Conservation (phyloP, 2,329 filamentous ascomycete genomes). For the Microdochium paspali region DNA sequence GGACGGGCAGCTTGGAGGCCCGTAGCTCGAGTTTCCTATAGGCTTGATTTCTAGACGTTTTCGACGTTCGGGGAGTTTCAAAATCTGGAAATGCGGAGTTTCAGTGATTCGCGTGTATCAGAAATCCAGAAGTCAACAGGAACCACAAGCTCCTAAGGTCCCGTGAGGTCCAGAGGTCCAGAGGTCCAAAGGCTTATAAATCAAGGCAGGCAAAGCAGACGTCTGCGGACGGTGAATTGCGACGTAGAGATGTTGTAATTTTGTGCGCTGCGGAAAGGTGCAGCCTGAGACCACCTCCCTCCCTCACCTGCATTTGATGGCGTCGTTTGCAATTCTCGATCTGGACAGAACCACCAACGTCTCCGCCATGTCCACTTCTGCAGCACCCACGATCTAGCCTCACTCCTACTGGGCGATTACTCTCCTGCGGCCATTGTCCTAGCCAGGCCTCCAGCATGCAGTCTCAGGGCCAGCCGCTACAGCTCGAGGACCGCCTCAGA, state of each 20-base stretch:
- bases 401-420: background rate
- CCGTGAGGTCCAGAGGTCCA: background rate
- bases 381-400: background rate
- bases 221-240: too few species aligned
- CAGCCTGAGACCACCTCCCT: background rate
- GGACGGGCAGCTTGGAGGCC: too few species aligned
- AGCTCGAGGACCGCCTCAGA: conserved; percentile 49
- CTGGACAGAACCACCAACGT: background rate
- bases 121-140: too few species aligned
- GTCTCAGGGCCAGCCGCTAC: background rate
- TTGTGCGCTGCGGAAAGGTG: too few species aligned
- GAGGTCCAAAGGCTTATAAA: background rate
- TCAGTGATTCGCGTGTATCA: too few species aligned
- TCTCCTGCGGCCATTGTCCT: too few species aligned
- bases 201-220: background rate
- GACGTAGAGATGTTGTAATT: too few species aligned
- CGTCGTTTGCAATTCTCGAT: background rate
- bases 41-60: too few species aligned
- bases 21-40: too few species aligned
- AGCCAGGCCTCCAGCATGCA: background rate
- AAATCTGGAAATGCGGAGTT: too few species aligned
- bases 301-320: background rate
- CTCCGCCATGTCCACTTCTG: background rate
- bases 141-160: background rate
- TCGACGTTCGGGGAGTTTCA: too few species aligned